Evolutionary conservation across 345 rosid species (phyloP).

Genomic region (Pistacia atlantica): DNA sequence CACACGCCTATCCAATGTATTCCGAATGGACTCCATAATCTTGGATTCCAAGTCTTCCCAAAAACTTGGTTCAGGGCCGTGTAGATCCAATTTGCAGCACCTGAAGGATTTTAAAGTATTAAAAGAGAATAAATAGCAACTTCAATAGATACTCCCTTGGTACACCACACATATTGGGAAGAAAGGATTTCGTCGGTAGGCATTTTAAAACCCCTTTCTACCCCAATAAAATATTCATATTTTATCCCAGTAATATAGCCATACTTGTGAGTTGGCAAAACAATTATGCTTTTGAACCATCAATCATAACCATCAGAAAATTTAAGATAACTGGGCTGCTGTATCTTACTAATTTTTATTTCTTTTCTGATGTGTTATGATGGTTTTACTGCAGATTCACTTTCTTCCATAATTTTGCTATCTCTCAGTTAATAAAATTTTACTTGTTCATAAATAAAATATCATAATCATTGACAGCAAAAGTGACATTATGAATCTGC

Average conservation of each 20-base stretch:
- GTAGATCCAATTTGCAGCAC: conserved; percentile 91
- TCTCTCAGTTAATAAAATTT: not conserved
- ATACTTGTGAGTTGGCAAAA: not conserved
- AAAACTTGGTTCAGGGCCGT: conserved; percentile 76
- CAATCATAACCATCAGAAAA: not conserved
- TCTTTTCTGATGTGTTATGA: not conserved
- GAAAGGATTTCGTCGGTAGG: not conserved
- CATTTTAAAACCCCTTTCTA: not conserved
- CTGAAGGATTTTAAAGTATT: conserved; percentile 50
- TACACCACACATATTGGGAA: not conserved
- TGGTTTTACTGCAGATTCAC: not conserved
- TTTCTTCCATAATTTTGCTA: not conserved
- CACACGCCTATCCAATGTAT: conserved; percentile 84
- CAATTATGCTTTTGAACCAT: conserved; percentile 2
- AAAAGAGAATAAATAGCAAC: conserved; percentile 2
- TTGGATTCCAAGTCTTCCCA: conserved; percentile 95
- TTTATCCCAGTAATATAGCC: not conserved
- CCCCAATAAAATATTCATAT: not conserved
- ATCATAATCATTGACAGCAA: not conserved
- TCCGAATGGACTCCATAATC: conserved; percentile 79
- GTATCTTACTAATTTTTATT: not conserved
- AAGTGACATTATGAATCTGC: not conserved
- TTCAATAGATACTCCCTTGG: not conserved
- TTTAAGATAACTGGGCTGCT: not conserved
- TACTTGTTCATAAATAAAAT: not conserved